A percentile compares a stretch with the other conserved stretches of the same genome.
These are phyloP conservation scores for Ramularia endophylla DNA, from an alignment of 2,329 filamentous ascomycete species.

Conservation along the genomic window DNA sequence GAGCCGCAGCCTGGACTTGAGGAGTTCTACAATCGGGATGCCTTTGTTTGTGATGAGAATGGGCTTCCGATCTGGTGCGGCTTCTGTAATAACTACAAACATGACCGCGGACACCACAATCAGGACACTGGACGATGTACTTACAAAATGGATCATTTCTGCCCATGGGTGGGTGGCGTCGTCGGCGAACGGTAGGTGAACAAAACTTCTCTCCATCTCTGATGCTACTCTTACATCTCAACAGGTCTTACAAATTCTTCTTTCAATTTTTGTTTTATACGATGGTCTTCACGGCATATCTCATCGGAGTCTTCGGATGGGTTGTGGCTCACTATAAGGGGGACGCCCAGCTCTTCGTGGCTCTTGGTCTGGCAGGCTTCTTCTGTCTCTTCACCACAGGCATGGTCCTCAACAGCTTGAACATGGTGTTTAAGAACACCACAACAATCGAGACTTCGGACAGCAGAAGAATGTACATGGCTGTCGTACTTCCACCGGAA, in stretches of 20 bases:
- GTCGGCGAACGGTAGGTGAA: slow-evolving; percentile 57
- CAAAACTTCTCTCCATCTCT: not conserved
- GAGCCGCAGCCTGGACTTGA: slow-evolving; percentile 61
- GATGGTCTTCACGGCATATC: slow-evolving; percentile 58
- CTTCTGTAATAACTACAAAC: slow-evolving; percentile 78
- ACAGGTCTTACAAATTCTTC: slow-evolving; percentile 75
- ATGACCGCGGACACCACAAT: slow-evolving; percentile 82
- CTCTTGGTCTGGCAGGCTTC: slow-evolving; percentile 60
- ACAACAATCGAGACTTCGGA: slow-evolving; percentile 76
- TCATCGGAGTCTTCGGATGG: slow-evolving; percentile 58
- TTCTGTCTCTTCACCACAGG: slow-evolving; percentile 75
- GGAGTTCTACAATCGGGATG: slow-evolving; percentile 71
- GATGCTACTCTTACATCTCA: no score
- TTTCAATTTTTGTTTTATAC: slow-evolving; percentile 78
- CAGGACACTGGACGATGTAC: slow-evolving; percentile 76
- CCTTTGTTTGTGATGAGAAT: slow-evolving; percentile 76
- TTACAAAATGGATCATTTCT: slow-evolving; percentile 90
- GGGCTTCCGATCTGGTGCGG: slow-evolving; percentile 85
- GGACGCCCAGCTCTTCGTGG: slow-evolving; percentile 59
- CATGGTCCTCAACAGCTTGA: slow-evolving; percentile 69
- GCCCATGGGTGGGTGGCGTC: slow-evolving; percentile 92
- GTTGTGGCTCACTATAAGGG: slow-evolving; percentile 49
- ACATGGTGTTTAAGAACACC: slow-evolving; percentile 65
- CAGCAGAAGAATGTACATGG: slow-evolving; percentile 60
- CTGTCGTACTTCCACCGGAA: slow-evolving; percentile 59